Evolutionary conservation across 352 stramenopile species (phyloP).

Genomic region (Phytophthora foliorum): DNA sequence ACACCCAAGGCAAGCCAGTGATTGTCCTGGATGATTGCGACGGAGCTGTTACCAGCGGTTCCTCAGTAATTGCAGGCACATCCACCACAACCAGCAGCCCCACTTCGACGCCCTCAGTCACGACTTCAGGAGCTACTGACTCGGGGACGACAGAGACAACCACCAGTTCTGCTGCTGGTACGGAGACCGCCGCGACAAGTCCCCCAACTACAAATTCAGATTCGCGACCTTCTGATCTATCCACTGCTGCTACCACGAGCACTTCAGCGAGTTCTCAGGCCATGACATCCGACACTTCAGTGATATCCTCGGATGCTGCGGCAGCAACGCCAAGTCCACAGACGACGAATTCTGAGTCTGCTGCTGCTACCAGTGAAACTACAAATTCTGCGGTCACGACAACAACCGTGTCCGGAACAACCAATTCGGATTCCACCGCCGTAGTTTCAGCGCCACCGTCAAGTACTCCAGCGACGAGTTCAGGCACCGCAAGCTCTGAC

Average conservation of each 20-base stretch:
- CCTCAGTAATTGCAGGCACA: conserved; percentile 16
- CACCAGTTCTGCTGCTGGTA: neutral
- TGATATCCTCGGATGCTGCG: neutral
- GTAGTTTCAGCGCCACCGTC: neutral
- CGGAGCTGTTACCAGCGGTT: conserved; percentile 18
- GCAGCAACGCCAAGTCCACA: neutral
- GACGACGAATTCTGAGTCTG: neutral
- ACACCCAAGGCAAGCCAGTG: conserved; percentile 18
- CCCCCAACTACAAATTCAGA: neutral
- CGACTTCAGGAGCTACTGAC: neutral
- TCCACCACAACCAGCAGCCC: conserved; percentile 2
- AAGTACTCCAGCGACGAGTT: neutral
- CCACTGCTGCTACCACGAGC: conserved; percentile 2
- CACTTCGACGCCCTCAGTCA: conserved; percentile 1
- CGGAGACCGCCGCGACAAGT: neutral
- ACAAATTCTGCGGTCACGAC: neutral
- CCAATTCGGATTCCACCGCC: conserved; percentile 2
- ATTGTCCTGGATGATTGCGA: conserved; percentile 33
- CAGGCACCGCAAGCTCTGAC: neutral
- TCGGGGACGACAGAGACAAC: neutral
- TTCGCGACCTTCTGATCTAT: neutral
- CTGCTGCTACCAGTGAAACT: neutral
- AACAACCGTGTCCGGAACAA: neutral
- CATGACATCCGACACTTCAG: neutral
- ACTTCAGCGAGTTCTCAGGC: neutral